Evolutionary conservation across 2,329 filamentous ascomycete species (phyloP).

Genomic region (Fusarium camptoceras): DNA sequence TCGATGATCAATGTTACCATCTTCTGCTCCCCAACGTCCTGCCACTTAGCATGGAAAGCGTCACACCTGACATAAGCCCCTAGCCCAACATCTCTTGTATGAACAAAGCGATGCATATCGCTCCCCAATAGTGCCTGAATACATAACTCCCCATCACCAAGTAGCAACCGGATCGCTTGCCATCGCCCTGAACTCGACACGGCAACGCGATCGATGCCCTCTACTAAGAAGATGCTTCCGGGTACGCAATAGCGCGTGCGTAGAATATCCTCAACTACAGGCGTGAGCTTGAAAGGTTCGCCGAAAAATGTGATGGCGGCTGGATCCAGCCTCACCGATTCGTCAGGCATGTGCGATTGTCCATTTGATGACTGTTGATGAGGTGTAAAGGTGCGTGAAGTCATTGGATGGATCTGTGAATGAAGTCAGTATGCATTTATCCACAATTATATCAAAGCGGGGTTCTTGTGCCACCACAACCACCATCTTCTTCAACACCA

Average conservation of each 20-base stretch:
- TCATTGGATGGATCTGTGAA: conserved; percentile 1
- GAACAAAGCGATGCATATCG: conserved; percentile 61
- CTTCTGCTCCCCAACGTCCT: conserved; percentile 13
- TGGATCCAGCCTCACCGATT: conserved; percentile 41
- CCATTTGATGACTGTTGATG: conserved; percentile 20
- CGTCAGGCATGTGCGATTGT: conserved; percentile 42
- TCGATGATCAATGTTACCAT: conserved; percentile 61
- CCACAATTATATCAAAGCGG: conserved; percentile 43
- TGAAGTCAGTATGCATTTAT: conserved; percentile 45
- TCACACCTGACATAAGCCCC: conserved; percentile 64
- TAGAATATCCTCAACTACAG: conserved; percentile 62
- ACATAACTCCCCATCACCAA: conserved; percentile 66
- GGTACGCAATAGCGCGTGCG: conserved; percentile 61
- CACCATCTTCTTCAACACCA: conserved; percentile 15
- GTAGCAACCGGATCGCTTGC: conserved; percentile 60
- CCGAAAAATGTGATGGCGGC: conserved; percentile 44
- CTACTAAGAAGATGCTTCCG: conserved; percentile 63
- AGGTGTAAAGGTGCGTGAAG: neutral
- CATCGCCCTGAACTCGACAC: conserved; percentile 53
- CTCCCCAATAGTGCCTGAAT: conserved; percentile 64
- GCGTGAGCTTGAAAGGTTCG: conserved; percentile 48
- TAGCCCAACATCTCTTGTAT: conserved; percentile 57
- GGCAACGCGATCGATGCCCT: conserved; percentile 55
- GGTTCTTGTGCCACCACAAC: conserved; percentile 12
- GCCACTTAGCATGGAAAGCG: conserved; percentile 53